These are phyloP conservation scores for Gaillardinia entomophila DNA, from an alignment of 805 yeast genomes.

Conservation along the genomic window DNA sequence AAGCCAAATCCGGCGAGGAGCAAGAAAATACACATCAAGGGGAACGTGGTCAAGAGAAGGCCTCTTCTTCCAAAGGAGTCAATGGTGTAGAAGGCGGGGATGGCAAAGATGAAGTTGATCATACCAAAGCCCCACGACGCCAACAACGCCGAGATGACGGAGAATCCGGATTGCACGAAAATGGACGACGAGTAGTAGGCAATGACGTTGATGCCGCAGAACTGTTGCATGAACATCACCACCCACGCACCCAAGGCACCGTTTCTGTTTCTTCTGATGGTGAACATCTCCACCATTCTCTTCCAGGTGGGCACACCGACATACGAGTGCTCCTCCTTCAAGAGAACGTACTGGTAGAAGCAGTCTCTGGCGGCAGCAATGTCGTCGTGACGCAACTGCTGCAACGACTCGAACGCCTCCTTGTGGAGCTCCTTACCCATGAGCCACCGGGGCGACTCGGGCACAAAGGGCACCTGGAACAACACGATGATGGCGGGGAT, in stretches of 20 bases:
- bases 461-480: conserved; percentile 47
- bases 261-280: conserved; percentile 75
- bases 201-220: conserved; percentile 85
- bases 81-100: conserved; percentile 77
- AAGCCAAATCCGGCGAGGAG: conserved; percentile 66
- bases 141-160: conserved; percentile 55
- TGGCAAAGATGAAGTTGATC: conserved; percentile 72
- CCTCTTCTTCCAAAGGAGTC: conserved; percentile 73
- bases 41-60: conserved; percentile 54
- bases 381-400: conserved; percentile 37
- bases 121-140: conserved; percentile 88
- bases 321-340: conserved; percentile 56
- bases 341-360: conserved; percentile 51
- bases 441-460: conserved; percentile 70
- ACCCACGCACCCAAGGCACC: conserved; percentile 77
- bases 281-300: conserved; percentile 53
- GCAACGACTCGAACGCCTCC: conserved; percentile 48
- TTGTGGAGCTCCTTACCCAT: conserved; percentile 45
- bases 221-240: conserved; percentile 86
- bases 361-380: conserved; percentile 62
- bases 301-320: conserved; percentile 37
- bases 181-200: conserved; percentile 81
- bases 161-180: conserved; percentile 61
- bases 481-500: conserved; percentile 53
- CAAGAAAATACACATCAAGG: conserved; percentile 55